phyloP scores from a whole-genome alignment of 257 asterid species.

The Rubia yunnanensis region DNA sequence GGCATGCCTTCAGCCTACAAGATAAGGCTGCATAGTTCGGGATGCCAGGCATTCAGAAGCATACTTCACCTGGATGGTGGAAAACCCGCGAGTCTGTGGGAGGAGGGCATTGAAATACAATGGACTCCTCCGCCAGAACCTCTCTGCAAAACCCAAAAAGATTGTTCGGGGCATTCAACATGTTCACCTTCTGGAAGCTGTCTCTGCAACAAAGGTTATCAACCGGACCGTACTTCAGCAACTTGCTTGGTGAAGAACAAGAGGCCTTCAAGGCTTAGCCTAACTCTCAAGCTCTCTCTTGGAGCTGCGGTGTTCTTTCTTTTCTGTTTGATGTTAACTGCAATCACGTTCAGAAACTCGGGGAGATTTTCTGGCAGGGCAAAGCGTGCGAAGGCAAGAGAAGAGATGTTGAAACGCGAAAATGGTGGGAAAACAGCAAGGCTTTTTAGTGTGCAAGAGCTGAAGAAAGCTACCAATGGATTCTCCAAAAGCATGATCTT shows the following conservation, averaged over 20 bases:
- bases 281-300: slow-evolving; percentile 18
- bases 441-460: slow-evolving; percentile 26
- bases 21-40: slow-evolving; percentile 34
- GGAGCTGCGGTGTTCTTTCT: slow-evolving; percentile 15
- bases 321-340: slow-evolving; percentile 13
- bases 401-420: slow-evolving; percentile 26
- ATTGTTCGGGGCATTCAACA: slow-evolving; percentile 27
- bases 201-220: slow-evolving; percentile 22
- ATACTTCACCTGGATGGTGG: slow-evolving; percentile 26
- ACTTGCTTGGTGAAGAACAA: slow-evolving; percentile 17
- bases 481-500: slow-evolving; percentile 28
- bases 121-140: slow-evolving; percentile 44
- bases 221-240: slow-evolving; percentile 22
- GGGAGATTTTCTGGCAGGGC: slow-evolving; percentile 12
- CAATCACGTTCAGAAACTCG: slow-evolving; percentile 11
- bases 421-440: slow-evolving; percentile 26
- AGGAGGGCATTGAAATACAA: slow-evolving; percentile 36
- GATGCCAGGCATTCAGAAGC: slow-evolving; percentile 39
- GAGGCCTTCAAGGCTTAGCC: slow-evolving; percentile 13
- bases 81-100: slow-evolving; percentile 30
- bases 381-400: slow-evolving; percentile 30
- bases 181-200: slow-evolving; percentile 23
- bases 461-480: slow-evolving; percentile 37
- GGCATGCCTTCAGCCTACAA: slow-evolving; percentile 43
- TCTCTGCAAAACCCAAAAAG: slow-evolving; percentile 26